Conservation (phyloP, 108 stramenopile species). For the Fragilariopsis cylindrus region DNA sequence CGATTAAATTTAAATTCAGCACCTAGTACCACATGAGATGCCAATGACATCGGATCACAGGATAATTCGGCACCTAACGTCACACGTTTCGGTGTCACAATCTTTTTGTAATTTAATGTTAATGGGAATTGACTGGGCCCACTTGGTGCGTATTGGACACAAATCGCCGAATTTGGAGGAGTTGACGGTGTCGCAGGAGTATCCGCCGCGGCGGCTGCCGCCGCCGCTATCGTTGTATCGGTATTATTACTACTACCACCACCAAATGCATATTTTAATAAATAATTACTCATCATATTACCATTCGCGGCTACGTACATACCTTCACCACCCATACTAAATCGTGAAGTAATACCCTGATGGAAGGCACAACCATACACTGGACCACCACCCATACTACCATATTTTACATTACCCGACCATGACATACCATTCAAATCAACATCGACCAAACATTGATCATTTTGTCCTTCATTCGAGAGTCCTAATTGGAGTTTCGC, state of each 20-base stretch:
- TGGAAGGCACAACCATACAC: constrained; percentile 78
- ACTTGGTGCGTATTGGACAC: constrained; percentile 64
- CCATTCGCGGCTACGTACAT: constrained; percentile 82
- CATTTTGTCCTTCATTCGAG: constrained; percentile 52
- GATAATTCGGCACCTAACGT: constrained; percentile 68
- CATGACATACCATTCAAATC: constrained; percentile 78
- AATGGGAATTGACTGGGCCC: constrained; percentile 43
- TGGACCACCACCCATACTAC: constrained; percentile 81
- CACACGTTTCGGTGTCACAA: constrained; percentile 77
- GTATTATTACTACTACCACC: constrained; percentile 25
- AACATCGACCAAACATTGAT: constrained; percentile 74
- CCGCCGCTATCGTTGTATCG: neutral
- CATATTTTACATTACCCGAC: constrained; percentile 86
- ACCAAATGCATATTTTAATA: constrained; percentile 58
- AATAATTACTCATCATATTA: constrained; percentile 63
- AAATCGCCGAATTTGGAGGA: constrained; percentile 48
- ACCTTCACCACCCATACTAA: constrained; percentile 82
- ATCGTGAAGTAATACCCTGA: constrained; percentile 63
- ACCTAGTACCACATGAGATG: constrained; percentile 70
- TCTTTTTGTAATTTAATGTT: constrained; percentile 71
- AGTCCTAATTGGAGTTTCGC: constrained; percentile 71
- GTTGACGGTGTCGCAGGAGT: constrained; percentile 12
- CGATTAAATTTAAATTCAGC: constrained; percentile 84
- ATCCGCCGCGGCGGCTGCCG: neutral
- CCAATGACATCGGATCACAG: constrained; percentile 61